Base-by-base conservation (phyloP, 768 basidiomycete species). In the Filobasidium floriforme region DNA sequence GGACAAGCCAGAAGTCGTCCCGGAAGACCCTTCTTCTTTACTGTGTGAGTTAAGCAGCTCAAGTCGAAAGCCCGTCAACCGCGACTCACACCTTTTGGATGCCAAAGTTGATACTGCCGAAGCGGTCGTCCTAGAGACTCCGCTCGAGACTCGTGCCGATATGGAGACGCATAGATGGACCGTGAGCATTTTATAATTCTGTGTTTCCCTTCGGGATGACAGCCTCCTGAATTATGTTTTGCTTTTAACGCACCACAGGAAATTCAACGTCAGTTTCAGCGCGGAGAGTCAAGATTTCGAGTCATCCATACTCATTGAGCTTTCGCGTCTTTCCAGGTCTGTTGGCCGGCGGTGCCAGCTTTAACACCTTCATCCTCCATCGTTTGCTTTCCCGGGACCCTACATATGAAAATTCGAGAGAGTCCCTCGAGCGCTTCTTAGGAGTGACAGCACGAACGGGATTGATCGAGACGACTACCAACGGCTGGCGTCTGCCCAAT, bases 391-490 rank as follows among this genome's bases (percentile, higher is more conserved):
- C 59, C 15, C 54, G 59, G 10, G 57, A 59, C 37, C 64, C 64
- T 10, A 59, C 55, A 1, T 65, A 65, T 41, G 43, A 51, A 15
- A 52, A 65, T 41, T 19, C 64, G 11, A 60, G 32, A 43, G 44
- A 37, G 10, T 59, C 41, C 26, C 64, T 65, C 12, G 64, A 65
- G 59, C 64, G 64, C 7, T 65, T 65, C 44, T 40, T 65, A 12
- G 64, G 64, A 10, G 43, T 59, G 37, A 59, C 43, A 4, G 46
- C 64, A 29, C 18, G 64, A 28, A 60, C 59, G 28, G 64, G 64
- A 24, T 18, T 65, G 29, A 43, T 65, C 22, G 64, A 49, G 24
- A 57, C 12, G 4, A 24, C 29, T 19, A n/a, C 19, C 7, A 57
- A 32, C 19, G 54, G 54, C 26, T 57, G 54, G 54, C 54, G 54